Conservation (phyloP, 139 green algal species). For the Chlorella sorokiniana region DNA sequence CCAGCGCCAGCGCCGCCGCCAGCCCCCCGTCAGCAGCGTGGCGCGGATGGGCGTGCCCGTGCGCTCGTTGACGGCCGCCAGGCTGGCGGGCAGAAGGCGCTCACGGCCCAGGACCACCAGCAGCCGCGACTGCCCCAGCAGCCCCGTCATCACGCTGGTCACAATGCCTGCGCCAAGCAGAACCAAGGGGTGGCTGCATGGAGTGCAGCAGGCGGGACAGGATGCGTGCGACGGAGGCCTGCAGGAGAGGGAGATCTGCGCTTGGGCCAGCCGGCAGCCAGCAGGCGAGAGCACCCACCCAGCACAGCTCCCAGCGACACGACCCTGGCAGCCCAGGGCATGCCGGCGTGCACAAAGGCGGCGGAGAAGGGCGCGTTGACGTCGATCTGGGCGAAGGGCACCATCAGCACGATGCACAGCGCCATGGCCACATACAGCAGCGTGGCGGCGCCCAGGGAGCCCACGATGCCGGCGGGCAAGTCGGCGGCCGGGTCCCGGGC, state of each 20-base stretch:
- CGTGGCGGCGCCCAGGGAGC: conserved; percentile 63
- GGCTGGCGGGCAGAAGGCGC: conserved; percentile 68
- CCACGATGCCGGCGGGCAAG: conserved; percentile 78
- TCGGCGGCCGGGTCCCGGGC: conserved; percentile 61
- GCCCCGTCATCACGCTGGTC: conserved; percentile 64
- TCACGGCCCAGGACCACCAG: conserved; percentile 80
- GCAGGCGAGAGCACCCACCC: neutral
- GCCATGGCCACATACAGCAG: conserved; percentile 68
- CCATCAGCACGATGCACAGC: conserved; percentile 54
- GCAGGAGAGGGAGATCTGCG: neutral
- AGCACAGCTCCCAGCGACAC: conserved; percentile 43
- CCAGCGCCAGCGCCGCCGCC: conserved; percentile 70
- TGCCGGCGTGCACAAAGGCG: conserved; percentile 53
- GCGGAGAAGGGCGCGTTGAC: conserved; percentile 68
- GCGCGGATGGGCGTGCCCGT: conserved; percentile 65
- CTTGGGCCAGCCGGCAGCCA: neutral
- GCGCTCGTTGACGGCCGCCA: conserved; percentile 61
- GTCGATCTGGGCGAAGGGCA: conserved; percentile 60
- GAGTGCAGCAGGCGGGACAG: neutral
- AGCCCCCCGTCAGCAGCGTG: conserved; percentile 48
- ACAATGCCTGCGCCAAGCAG: conserved; percentile 63
- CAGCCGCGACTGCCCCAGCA: conserved; percentile 82
- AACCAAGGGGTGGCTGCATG: neutral
- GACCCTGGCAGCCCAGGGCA: conserved; percentile 25
- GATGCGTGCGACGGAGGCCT: neutral